Base-by-base conservation (phyloP, 2,329 filamentous ascomycete genomes). In the Aspergillus latus region DNA sequence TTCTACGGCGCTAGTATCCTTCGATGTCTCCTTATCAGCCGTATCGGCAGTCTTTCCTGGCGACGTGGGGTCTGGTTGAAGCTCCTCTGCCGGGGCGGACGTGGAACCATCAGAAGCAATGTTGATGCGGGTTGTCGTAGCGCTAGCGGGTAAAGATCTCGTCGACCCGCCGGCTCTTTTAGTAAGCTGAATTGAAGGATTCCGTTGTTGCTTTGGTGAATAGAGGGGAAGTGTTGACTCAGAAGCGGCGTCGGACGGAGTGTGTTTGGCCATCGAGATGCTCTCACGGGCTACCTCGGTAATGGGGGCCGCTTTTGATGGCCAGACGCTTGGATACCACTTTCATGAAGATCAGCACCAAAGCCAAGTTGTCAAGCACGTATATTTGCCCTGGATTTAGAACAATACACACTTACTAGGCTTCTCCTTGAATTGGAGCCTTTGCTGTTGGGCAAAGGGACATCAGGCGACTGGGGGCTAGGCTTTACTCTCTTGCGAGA, bases 231-330 rank as follows among this genome's bases (percentile, higher is more conserved):
- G 65, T 44, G 67, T 62, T 44, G 71, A 69, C 21, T 73, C 70
- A 36, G 66, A 63, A 26, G 68, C 66, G 16, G 68, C 57, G 59
- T 74, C 72, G 42, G 72, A 71, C 49, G 72, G 67, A 55, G 67
- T 64, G 58, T 70, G 71, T 58, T 71, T 72, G 42, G 75, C 71
- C 49, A 74, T 76, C 39, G 75, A 76, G 49, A 79, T 79, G 64
- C 76, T 80, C 67, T 80, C 78, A 64, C 74, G 74, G 59, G 76
- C 77, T 67, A 80, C 73, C 69, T 80, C 75, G 57, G 78, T 78
- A 64, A 80, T 69, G 49, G 78, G 74, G 37, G 74, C 71, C 47
- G 78, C 76, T 65, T 80, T 81, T 36, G 71, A 70, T 45, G 76
- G 76, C 78, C 78, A 80, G 28, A 74, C 74, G 52, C 72, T 74